Base-by-base conservation (phyloP, 2,329 filamentous ascomycete genomes). In the Sphaerulina populicola region DNA sequence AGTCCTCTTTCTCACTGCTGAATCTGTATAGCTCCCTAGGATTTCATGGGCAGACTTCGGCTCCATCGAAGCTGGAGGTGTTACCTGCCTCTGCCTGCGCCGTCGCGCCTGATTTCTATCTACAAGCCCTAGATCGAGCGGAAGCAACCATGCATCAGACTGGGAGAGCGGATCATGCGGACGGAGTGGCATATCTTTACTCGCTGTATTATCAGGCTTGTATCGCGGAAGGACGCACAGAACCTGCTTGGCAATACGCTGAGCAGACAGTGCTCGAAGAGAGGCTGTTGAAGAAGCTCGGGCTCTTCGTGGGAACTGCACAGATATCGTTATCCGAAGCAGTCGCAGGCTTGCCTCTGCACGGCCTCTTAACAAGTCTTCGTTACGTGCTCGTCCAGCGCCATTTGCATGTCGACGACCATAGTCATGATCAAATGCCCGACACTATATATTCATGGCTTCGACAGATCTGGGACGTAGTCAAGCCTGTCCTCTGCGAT, bases 131-230 rank as follows among this genome's bases (percentile, higher is more conserved):
- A 18, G 43, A 42, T 9, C 46, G 68, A 30, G 72, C 72, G 1
- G 77, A 83, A 51, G 67, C 69, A 3, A 71, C 79, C 31, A 83
- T 87, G 52, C 75, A 81, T 18, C 74, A 72, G 23, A 94, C 88
- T 4, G 88, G 88, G 18, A 79, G 93, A 54, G 91, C 89, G 10
- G 90, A 97, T 64, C 88, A 95, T 66, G 89, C 90, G 1, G 91
- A 98, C 69, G 91, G 91, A 8, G 83, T 93, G 43, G 91, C 90
- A 31, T 82, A 88, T 47, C 75, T 84, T 2, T 85, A 84, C 54
- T 81, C 86, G 37, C 71, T 94, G 12, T 67, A 88, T 3, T 87
- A 83, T 50, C 39, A 51, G 12, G 42, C 47, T 39, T 40, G 40
- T 9, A 15, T 30, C 15, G 27, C 31, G 4, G 37, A 41, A 29